These are phyloP conservation scores for Fusarium robinianum DNA, from an alignment of 2,329 filamentous ascomycete genomes.

Conservation along the genomic window DNA sequence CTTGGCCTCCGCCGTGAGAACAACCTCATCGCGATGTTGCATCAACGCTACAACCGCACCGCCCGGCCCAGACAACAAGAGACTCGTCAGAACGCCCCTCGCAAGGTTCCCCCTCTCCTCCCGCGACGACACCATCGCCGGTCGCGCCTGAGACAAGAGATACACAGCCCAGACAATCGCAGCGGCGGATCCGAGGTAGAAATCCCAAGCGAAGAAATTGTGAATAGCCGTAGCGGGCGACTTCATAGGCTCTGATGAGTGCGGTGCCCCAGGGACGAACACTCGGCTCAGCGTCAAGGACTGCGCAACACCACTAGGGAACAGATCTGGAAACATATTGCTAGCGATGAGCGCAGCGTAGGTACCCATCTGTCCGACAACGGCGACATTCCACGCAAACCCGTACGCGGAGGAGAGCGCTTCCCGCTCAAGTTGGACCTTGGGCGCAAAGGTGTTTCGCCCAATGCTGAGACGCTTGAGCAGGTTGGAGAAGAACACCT, in stretches of 20 bases:
- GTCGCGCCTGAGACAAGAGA: slow-evolving; percentile 19
- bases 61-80: slow-evolving; percentile 30
- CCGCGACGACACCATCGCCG: slow-evolving; percentile 11
- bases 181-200: slow-evolving; percentile 26
- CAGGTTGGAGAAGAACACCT: slow-evolving; percentile 21
- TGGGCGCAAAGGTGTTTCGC: slow-evolving; percentile 21
- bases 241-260: slow-evolving; percentile 22
- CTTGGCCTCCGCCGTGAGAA: slow-evolving; percentile 32
- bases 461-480: slow-evolving; percentile 32
- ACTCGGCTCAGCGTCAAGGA: slow-evolving; percentile 17
- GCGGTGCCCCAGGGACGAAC: slow-evolving; percentile 28
- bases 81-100: slow-evolving; percentile 24
- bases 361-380: slow-evolving; percentile 30
- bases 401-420: slow-evolving; percentile 32
- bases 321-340: slow-evolving; percentile 14
- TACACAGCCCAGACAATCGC: slow-evolving; percentile 27
- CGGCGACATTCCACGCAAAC: slow-evolving; percentile 35
- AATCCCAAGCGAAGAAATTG: slow-evolving; percentile 36
- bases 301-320: slow-evolving; percentile 23
- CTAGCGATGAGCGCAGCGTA: slow-evolving; percentile 18
- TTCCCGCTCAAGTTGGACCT: slow-evolving; percentile 17
- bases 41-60: slow-evolving; percentile 33
- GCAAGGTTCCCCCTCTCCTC: slow-evolving; percentile 27
- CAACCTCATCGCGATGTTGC: slow-evolving; percentile 34
- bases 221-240: slow-evolving; percentile 23